Percentiles rank a stretch among this genome's conserved stretches.
Evolutionary conservation across 441 rosid genomes (phyloP).

Genomic region (Erysimum cheiri): DNA sequence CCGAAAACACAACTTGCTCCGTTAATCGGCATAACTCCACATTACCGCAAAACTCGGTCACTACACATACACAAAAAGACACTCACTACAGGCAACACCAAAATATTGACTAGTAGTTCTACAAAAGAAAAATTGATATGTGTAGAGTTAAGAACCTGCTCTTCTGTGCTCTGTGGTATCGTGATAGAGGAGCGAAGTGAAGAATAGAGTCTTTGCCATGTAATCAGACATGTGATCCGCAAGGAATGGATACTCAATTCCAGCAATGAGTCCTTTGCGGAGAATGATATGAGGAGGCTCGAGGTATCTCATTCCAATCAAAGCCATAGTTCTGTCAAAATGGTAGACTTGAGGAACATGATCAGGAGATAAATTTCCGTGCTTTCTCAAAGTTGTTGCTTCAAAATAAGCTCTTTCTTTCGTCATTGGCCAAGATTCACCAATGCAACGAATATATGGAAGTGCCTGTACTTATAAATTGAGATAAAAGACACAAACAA

Average conservation of each 20-base stretch:
- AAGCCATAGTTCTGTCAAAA: constrained; percentile 82
- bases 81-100: constrained; percentile 4
- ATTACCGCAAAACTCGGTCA: constrained; percentile 90
- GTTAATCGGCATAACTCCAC: constrained; percentile 91
- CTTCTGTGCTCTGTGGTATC: constrained; percentile 80
- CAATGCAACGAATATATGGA: constrained; percentile 84
- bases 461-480: constrained; percentile 56
- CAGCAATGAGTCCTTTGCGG: constrained; percentile 86
- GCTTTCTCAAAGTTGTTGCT: constrained; percentile 62
- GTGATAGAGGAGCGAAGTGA: constrained; percentile 70
- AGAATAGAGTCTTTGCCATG: constrained; percentile 84
- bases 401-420: constrained; percentile 92
- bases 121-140: background rate
- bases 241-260: constrained; percentile 70
- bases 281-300: constrained; percentile 89
- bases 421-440: constrained; percentile 95
- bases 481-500: background rate
- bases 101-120: background rate
- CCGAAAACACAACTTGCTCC: constrained; percentile 92
- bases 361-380: constrained; percentile 64
- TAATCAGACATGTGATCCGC: constrained; percentile 77
- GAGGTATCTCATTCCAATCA: constrained; percentile 90
- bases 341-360: constrained; percentile 93
- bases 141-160: constrained; percentile 49
- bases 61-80: constrained; percentile 52